Evolutionary conservation across 2,329 filamentous ascomycete genomes (phyloP).

Genomic region (Bipolaris gigantea): DNA sequence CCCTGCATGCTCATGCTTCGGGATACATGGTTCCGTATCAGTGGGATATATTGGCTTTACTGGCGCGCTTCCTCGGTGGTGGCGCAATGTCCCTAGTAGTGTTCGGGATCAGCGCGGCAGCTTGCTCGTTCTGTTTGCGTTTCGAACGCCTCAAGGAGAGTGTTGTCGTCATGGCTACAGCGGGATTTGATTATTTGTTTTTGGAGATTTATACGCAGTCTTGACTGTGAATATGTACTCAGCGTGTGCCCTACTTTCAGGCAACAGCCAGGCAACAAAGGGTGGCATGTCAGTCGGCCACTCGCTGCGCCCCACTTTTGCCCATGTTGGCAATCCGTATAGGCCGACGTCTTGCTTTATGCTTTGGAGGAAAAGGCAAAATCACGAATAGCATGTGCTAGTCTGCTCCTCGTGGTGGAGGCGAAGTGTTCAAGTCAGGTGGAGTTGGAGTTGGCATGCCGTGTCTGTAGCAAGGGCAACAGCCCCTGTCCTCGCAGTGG

Average conservation of each 20-base stretch:
- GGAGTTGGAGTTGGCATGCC: no score
- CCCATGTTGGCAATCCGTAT: background rate
- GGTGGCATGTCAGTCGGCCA: background rate
- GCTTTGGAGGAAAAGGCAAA: no score
- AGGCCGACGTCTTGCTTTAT: background rate
- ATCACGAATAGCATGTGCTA: background rate
- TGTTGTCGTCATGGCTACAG: background rate
- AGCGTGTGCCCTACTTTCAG: background rate
- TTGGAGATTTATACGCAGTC: background rate
- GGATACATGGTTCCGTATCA: background rate
- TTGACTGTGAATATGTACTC: background rate
- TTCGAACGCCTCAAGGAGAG: constrained; percentile 4
- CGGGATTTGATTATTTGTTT: background rate
- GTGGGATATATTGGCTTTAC: background rate
- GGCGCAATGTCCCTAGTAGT: background rate
- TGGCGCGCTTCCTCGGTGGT: background rate
- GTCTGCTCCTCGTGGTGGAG: background rate
- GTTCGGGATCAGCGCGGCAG: background rate
- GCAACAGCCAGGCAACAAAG: constrained; percentile 9
- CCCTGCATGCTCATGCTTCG: background rate
- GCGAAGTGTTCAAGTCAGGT: no score
- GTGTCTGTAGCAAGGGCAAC: no score
- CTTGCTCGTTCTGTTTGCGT: constrained; percentile 1
- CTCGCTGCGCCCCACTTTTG: background rate
- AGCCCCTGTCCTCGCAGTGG: no score